These are phyloP conservation scores for Ambrosia trifida DNA, from an alignment of 129 eudicot genomes.

Conservation along the genomic window DNA sequence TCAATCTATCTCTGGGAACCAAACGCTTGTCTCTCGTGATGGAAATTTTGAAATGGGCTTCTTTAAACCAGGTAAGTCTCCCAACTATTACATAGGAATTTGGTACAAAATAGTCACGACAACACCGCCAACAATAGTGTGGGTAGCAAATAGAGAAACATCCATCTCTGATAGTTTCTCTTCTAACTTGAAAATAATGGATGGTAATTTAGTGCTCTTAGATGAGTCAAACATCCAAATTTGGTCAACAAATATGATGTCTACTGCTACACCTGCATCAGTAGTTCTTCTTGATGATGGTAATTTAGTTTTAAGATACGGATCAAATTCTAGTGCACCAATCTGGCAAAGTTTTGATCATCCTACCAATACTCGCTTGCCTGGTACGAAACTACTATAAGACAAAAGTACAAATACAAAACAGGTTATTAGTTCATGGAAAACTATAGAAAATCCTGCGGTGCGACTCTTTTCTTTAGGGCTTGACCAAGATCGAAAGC, in stretches of 20 bases:
- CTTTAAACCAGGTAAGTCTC: constrained; percentile 33
- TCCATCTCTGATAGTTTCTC: constrained; percentile 41
- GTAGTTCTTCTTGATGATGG: constrained; percentile 42
- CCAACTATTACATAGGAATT: constrained; percentile 50
- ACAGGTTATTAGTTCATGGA: constrained; percentile 34
- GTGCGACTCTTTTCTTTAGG: constrained; percentile 31
- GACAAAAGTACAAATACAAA: constrained; percentile 21
- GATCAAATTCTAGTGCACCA: neutral
- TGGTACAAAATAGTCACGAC: constrained; percentile 37
- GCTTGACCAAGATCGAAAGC: constrained; percentile 17
- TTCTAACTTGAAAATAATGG: constrained; percentile 32
- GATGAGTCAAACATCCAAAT: constrained; percentile 27
- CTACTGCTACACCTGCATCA: constrained; percentile 22
- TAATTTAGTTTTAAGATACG: constrained; percentile 37
- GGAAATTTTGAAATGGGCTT: constrained; percentile 46
- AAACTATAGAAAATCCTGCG: constrained; percentile 28
- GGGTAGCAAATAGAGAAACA: constrained; percentile 60
- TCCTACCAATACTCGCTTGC: constrained; percentile 44
- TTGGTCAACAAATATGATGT: constrained; percentile 50
- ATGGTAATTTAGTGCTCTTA: constrained; percentile 49
- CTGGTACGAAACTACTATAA: constrained; percentile 40
- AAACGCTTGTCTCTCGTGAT: constrained; percentile 32
- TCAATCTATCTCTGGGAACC: constrained; percentile 42
- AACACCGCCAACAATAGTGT: constrained; percentile 37
- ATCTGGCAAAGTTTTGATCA: constrained; percentile 52